Percentiles rank a stretch among this genome's conserved stretches.
Evolutionary conservation across 2,329 filamentous ascomycete genomes (phyloP).

Genomic region (Ascochyta viciae-villosae): DNA sequence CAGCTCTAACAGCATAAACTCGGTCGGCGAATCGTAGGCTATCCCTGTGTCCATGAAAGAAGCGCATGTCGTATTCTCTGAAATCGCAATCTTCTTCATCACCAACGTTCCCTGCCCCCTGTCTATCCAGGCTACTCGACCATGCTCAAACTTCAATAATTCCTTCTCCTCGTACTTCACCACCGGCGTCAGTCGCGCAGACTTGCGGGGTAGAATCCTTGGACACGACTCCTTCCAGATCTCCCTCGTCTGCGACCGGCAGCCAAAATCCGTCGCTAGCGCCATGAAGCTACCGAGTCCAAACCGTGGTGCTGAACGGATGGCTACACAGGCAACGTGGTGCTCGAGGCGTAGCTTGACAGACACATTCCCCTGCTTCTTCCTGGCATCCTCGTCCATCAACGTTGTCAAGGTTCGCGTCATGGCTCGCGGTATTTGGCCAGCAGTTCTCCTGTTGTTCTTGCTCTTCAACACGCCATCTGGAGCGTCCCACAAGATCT

Average conservation of each 20-base stretch:
- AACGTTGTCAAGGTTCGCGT: slow-evolving; percentile 22
- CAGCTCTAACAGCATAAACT: slow-evolving; percentile 15
- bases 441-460: slow-evolving; percentile 24
- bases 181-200: slow-evolving; percentile 12
- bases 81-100: neutral
- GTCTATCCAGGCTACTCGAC: slow-evolving; percentile 1
- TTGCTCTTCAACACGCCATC: slow-evolving; percentile 25
- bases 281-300: slow-evolving; percentile 25
- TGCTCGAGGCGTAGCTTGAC: slow-evolving; percentile 23
- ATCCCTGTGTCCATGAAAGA: slow-evolving; percentile 10
- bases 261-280: neutral
- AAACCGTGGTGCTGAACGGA: slow-evolving; percentile 15
- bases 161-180: slow-evolving; percentile 14
- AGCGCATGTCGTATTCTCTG: neutral
- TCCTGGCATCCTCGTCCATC: slow-evolving; percentile 21
- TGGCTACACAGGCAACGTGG: slow-evolving; percentile 17
- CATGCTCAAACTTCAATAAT: neutral
- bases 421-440: slow-evolving; percentile 29
- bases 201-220: slow-evolving; percentile 9
- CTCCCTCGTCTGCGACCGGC: slow-evolving; percentile 14
- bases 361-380: slow-evolving; percentile 22
- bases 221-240: slow-evolving; percentile 18
- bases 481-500: slow-evolving; percentile 32
- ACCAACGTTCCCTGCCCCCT: slow-evolving; percentile 7
- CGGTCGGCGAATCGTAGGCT: slow-evolving; percentile 15